A percentile compares a stretch with the other conserved stretches of the same genome.
Conservation (phyloP, 2,329 filamentous ascomycete genomes). For the Penicillium olsonii region DNA sequence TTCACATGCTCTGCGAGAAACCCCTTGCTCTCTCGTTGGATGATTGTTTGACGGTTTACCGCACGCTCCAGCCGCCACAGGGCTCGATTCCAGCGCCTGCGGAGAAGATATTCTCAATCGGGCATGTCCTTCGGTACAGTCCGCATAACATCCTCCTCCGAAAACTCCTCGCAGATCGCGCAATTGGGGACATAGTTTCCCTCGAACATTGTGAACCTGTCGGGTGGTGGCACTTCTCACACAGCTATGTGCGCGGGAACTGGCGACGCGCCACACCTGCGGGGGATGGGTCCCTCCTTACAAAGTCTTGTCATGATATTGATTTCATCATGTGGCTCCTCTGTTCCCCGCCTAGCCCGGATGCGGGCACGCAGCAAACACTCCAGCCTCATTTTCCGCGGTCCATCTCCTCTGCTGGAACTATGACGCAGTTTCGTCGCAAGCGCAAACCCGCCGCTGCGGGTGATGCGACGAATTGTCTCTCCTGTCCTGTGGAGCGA, state of each 20-base stretch:
- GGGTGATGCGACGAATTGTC: slow-evolving; percentile 79
- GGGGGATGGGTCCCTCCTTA: slow-evolving; percentile 78
- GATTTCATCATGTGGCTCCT: slow-evolving; percentile 91
- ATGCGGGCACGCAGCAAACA: slow-evolving; percentile 27
- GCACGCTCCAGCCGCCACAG: slow-evolving; percentile 29
- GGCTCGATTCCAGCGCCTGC: slow-evolving; percentile 19
- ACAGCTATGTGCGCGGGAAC: slow-evolving; percentile 88
- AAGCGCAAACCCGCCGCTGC: slow-evolving; percentile 74
- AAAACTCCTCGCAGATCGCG: slow-evolving; percentile 70
- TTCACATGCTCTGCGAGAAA: slow-evolving; percentile 96
- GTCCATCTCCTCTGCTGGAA: slow-evolving; percentile 73
- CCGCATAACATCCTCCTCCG: slow-evolving; percentile 87
- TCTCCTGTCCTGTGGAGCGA: slow-evolving; percentile 72
- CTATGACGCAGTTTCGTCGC: slow-evolving; percentile 74
- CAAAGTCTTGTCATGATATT: slow-evolving; percentile 95
- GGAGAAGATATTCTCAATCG: slow-evolving; percentile 75
- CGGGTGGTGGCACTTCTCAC: slow-evolving; percentile 93
- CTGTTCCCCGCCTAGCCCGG: slow-evolving; percentile 63
- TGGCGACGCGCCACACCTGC: slow-evolving; percentile 78
- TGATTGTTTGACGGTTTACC: slow-evolving; percentile 74
- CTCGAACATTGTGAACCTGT: slow-evolving; percentile 92
- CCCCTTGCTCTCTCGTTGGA: slow-evolving; percentile 77
- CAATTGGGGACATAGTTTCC: slow-evolving; percentile 81
- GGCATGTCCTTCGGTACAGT: slow-evolving; percentile 90
- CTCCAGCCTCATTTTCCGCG: slow-evolving; percentile 69